Conservation (phyloP, 2,329 filamentous ascomycete species). For the Fusarium armeniacum region DNA sequence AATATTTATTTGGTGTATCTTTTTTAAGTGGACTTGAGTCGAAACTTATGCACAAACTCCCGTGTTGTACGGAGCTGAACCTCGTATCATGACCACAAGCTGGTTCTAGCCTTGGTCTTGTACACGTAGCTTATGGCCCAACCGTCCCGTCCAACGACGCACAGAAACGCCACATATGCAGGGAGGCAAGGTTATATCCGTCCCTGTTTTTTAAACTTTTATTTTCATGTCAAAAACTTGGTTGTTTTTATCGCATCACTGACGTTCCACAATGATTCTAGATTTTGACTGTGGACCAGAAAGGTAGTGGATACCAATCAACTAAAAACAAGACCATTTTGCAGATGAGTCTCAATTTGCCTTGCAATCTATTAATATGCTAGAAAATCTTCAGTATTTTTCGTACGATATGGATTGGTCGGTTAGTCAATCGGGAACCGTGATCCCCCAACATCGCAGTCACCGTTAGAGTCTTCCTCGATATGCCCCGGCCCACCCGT, state of each 20-base stretch:
- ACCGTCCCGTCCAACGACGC: constrained; percentile 5
- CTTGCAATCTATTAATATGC: background rate
- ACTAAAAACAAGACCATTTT: background rate
- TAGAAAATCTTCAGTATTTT: background rate
- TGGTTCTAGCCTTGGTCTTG: constrained; percentile 3
- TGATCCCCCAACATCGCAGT: background rate
- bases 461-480: background rate
- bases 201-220: background rate
- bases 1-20: too few relatives aligned
- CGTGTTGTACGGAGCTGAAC: constrained; percentile 37
- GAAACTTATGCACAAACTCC: constrained; percentile 28
- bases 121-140: constrained; percentile 36
- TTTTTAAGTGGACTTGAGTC: background rate
- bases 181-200: background rate
- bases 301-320: background rate
- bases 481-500: background rate
- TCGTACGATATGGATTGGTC: background rate
- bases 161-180: constrained; percentile 18
- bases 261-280: background rate
- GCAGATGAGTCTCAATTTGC: background rate
- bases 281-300: background rate
- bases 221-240: background rate
- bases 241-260: background rate
- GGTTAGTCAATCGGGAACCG: background rate
- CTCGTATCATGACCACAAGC: constrained; percentile 39